phyloP scores from a whole-genome alignment of 1,139 yeast species.

The Debaryomyces robertsiae region DNA sequence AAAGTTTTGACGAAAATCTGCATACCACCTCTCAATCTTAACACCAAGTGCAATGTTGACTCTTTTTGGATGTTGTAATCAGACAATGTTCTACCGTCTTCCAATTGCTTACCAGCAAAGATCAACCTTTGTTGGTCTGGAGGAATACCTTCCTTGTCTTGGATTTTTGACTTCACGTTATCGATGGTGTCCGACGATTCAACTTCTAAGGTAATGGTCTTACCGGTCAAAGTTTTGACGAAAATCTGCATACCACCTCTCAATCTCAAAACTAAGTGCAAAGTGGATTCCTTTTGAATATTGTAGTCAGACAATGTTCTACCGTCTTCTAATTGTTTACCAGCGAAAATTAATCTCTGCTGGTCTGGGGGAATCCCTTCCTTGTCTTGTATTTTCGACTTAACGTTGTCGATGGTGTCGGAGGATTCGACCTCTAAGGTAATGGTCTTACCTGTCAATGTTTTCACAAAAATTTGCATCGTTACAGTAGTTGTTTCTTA shows the following conservation, averaged over 20 bases:
- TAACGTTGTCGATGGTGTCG: constrained; percentile 71
- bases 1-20: constrained; percentile 61
- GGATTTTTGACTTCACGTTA: constrained; percentile 96
- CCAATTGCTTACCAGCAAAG: constrained; percentile 98
- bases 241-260: constrained; percentile 99
- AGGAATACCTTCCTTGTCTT: constrained; percentile 97
- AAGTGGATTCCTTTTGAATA: constrained; percentile 55
- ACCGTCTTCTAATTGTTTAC: constrained; percentile 97
- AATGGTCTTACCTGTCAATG: constrained; percentile 89
- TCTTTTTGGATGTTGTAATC: constrained; percentile 38
- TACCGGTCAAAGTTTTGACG: constrained; percentile 97
- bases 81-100: constrained; percentile 84
- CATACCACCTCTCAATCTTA: constrained; percentile 98
- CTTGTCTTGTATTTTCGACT: constrained; percentile 96
- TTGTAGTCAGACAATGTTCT: constrained; percentile 61
- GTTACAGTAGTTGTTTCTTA: constrained; percentile 14
- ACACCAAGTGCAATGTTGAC: constrained; percentile 93
- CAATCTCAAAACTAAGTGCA: constrained; percentile 93
- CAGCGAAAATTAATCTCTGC: constrained; percentile 97
- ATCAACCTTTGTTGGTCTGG: constrained; percentile 98
- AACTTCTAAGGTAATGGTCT: constrained; percentile 58
- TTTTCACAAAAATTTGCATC: constrained; percentile 95
- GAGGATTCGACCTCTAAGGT: constrained; percentile 35
- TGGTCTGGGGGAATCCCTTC: constrained; percentile 98
- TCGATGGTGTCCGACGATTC: constrained; percentile 45